Percentiles rank a stretch among this genome's conserved stretches.
Evolutionary conservation across 176 grass and related monocot genomes (phyloP).

Genomic region (Oryza brachyantha): DNA sequence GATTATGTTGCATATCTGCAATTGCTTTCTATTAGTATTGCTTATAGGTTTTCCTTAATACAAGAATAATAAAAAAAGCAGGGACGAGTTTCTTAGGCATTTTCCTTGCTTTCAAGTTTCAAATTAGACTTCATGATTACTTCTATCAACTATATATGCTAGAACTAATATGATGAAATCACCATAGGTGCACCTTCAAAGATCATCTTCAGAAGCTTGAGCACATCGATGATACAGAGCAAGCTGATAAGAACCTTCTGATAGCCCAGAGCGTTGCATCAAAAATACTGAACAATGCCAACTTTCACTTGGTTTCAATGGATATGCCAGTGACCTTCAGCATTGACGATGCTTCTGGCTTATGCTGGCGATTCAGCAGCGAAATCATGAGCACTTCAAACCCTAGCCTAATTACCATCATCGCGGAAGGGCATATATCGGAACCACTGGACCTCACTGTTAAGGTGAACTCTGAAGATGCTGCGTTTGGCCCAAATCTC

Average conservation of each 20-base stretch:
- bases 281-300: slow-evolving; percentile 71
- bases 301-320: slow-evolving; percentile 73
- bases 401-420: slow-evolving; percentile 58
- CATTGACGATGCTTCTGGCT: slow-evolving; percentile 62
- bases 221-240: slow-evolving; percentile 13
- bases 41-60: not conserved
- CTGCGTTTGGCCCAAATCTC: slow-evolving; percentile 70
- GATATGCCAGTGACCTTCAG: slow-evolving; percentile 82
- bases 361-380: slow-evolving; percentile 80
- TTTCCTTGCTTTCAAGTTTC: not conserved
- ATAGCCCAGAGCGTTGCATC: slow-evolving; percentile 57
- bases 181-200: slow-evolving; percentile 72
- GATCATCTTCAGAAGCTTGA: slow-evolving; percentile 66
- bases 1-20: not conserved
- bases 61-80: no score
- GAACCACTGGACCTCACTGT: slow-evolving; percentile 54
- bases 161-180: slow-evolving; percentile 26
- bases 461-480: slow-evolving; percentile 89
- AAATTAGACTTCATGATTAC: not conserved
- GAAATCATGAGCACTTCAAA: slow-evolving; percentile 55
- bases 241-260: slow-evolving; percentile 60
- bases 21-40: not conserved
- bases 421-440: slow-evolving; percentile 48
- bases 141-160: not conserved
- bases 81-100: not conserved